Base-by-base conservation (phyloP, 2,329 filamentous ascomycete species). In the Alternaria metachromatica region DNA sequence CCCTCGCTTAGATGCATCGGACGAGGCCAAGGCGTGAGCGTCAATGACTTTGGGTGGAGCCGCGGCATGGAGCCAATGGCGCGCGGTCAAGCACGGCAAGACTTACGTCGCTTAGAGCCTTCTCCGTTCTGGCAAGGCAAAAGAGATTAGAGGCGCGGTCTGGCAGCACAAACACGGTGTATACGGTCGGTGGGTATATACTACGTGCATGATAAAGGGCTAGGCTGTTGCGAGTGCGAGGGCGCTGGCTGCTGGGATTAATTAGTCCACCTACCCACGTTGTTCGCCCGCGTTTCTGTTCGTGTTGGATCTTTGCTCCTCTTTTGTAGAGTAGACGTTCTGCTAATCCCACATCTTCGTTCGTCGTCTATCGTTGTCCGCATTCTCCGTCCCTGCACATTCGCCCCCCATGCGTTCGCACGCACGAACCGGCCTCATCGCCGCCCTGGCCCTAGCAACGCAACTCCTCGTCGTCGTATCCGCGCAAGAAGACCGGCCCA, bases 401-500 rank as follows among this genome's bases (percentile, higher is more conserved):
- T 37, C 33, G 18, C 37, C 13, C 55, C 55, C 28, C 4, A 69
- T 70, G 68, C 55, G 46, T 26, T 62, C 49, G 9, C 33, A 45
- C 49, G 58, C 41, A 21, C 66, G 63, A 37, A 59, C 60, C 21
- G 55, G 64, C 41, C 54, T 69, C 15, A 21, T 70, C 46, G 51
- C 58, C 43, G 37, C 54, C 20, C 56, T 69, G 26, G 55, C 59
- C 33, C 41, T 70, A 21, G 60, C 63, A 45, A 57, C 57, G 18
- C 66, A 69, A 20, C 11, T 58, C 26, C 33, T 63, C 28, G 57
- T 67, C 28, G 65, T 66, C 7, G 49, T 37, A 15, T 44, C 62
- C 15, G 72, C 72, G 13, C 68, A 67, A 12, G 57, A 58, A 55
- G 70, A 63, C 33, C 59, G 66, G 25, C 72, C 72, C 6, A 65